Conservation (phyloP, 2,329 filamentous ascomycete genomes). For the Pezicula neosporulosa region DNA sequence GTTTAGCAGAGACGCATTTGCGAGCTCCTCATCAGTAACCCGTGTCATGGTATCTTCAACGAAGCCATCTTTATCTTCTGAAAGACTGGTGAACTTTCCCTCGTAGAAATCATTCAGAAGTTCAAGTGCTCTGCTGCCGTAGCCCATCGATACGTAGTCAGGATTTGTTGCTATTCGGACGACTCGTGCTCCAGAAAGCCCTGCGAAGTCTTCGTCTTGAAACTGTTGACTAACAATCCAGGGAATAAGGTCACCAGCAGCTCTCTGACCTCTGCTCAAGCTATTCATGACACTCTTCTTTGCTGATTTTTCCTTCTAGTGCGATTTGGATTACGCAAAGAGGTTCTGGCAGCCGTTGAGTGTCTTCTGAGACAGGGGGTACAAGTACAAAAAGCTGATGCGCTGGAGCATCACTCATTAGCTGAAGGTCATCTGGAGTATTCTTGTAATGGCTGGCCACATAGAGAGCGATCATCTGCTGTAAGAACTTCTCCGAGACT, state of each 20-base stretch:
- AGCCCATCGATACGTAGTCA: slow-evolving; percentile 89
- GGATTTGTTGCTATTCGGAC: slow-evolving; percentile 96
- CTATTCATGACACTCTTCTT: slow-evolving; percentile 88
- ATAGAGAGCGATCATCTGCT: slow-evolving; percentile 97
- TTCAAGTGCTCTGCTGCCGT: slow-evolving; percentile 83
- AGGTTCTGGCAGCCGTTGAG: slow-evolving; percentile 81
- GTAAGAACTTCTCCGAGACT: slow-evolving; percentile 93
- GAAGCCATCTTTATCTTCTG: slow-evolving; percentile 59
- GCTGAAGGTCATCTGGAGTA: slow-evolving; percentile 93
- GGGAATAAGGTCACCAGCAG: slow-evolving; percentile 89
- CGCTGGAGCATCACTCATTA: slow-evolving; percentile 96
- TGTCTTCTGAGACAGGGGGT: slow-evolving; percentile 75
- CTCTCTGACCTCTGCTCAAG: slow-evolving; percentile 82
- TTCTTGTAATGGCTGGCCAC: slow-evolving; percentile 99
- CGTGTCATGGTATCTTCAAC: slow-evolving; percentile 64
- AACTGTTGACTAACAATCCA: slow-evolving; percentile 98
- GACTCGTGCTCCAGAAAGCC: slow-evolving; percentile 84
- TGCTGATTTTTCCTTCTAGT: slow-evolving; percentile 91
- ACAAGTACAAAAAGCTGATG: slow-evolving; percentile 96
- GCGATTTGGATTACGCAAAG: slow-evolving; percentile 93
- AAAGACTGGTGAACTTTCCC: slow-evolving; percentile 82
- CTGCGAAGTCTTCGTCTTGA: slow-evolving; percentile 94
- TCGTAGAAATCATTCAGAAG: slow-evolving; percentile 92
- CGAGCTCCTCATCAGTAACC: slow-evolving; percentile 78
- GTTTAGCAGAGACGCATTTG: slow-evolving; percentile 70